These are phyloP conservation scores for Pterothamnion heteromorphum DNA, from an alignment of 31 red algal species.

Conservation along the genomic window DNA sequence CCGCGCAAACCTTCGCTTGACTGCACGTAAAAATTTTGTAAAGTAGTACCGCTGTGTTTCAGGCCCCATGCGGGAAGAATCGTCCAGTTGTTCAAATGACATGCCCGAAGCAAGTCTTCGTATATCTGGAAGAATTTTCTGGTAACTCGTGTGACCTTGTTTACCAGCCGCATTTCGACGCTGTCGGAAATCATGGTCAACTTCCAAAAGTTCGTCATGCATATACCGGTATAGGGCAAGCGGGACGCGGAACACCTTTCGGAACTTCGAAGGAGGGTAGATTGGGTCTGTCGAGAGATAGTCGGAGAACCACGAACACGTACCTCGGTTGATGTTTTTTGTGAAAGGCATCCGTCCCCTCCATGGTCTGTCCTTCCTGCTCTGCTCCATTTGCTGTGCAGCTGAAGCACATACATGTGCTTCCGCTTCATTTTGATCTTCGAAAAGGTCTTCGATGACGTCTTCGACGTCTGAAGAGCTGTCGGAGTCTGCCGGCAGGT, in stretches of 20 bases:
- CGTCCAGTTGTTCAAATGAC: slow-evolving; percentile 41
- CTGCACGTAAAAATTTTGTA: background rate
- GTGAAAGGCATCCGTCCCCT: background rate
- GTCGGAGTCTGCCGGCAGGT: background rate
- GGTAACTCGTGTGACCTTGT: slow-evolving; percentile 16
- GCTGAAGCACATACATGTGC: background rate
- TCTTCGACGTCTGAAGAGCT: background rate
- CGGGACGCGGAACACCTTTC: slow-evolving; percentile 46
- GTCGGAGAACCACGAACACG: slow-evolving; percentile 24
- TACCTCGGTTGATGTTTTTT: slow-evolving; percentile 1
- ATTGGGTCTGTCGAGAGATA: slow-evolving; percentile 33
- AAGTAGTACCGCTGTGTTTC: slow-evolving; percentile 46
- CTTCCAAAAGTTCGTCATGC: slow-evolving; percentile 27
- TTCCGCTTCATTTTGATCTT: slow-evolving; percentile 9
- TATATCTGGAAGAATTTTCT: slow-evolving; percentile 9
- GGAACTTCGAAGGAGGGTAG: slow-evolving; percentile 42
- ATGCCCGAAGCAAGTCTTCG: background rate
- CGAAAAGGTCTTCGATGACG: slow-evolving; percentile 11
- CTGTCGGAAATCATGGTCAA: slow-evolving; percentile 14
- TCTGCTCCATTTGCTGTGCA: background rate
- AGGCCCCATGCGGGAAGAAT: slow-evolving; percentile 32
- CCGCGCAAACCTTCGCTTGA: background rate
- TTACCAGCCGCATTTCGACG: background rate
- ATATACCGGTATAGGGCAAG: slow-evolving; percentile 36
- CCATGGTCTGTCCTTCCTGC: background rate